Conservation (phyloP, 2,329 filamentous ascomycete species). For the Curvularia lunata region DNA sequence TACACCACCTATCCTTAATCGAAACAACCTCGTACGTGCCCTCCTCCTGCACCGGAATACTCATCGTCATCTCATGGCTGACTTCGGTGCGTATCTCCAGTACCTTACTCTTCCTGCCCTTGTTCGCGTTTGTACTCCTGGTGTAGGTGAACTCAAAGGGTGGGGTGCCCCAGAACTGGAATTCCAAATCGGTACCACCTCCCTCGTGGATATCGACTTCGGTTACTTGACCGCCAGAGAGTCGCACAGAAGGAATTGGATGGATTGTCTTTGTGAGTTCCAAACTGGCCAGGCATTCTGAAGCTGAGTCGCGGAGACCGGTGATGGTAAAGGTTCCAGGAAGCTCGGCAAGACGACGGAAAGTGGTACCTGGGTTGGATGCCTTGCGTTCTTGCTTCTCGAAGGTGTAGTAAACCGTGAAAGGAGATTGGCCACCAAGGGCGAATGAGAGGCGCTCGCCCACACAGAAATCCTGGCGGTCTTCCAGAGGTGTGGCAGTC, state of each 20-base stretch:
- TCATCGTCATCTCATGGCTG: slow-evolving; percentile 80
- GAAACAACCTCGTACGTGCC: slow-evolving; percentile 97
- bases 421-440: slow-evolving; percentile 87
- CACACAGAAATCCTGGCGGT: slow-evolving; percentile 87
- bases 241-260: slow-evolving; percentile 86
- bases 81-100: slow-evolving; percentile 90
- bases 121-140: slow-evolving; percentile 81
- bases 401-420: slow-evolving; percentile 92
- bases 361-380: slow-evolving; percentile 77
- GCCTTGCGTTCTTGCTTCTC: slow-evolving; percentile 79
- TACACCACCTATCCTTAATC: slow-evolving; percentile 92
- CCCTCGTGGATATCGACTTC: slow-evolving; percentile 96
- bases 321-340: slow-evolving; percentile 89
- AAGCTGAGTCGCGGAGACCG: slow-evolving; percentile 83
- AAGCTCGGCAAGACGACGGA: slow-evolving; percentile 90
- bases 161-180: slow-evolving; percentile 93
- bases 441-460: slow-evolving; percentile 94
- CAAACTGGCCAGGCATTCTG: slow-evolving; percentile 81
- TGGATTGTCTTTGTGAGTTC: slow-evolving; percentile 85
- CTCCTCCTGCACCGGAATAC: slow-evolving; percentile 85
- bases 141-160: slow-evolving; percentile 99
- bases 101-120: slow-evolving; percentile 65
- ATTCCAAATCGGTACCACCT: slow-evolving; percentile 88
- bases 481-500: slow-evolving; percentile 85
- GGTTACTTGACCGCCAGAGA: slow-evolving; percentile 81